Evolutionary conservation across 176 grass and related monocot genomes (phyloP).

Genomic region (Thalia dealbata): DNA sequence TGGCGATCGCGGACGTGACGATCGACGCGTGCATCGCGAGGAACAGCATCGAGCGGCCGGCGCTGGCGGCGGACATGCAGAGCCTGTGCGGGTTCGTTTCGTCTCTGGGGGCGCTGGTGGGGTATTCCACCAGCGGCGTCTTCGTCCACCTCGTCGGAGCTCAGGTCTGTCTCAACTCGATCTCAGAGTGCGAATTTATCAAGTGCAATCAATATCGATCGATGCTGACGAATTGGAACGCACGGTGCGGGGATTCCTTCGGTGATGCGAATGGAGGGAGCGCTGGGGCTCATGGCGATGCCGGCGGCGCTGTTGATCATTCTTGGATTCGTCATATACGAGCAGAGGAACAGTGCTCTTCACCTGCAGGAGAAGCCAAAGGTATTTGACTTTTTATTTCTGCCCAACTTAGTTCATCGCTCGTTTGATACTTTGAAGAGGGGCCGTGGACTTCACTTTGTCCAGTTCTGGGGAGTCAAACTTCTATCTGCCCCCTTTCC

Average conservation of each 20-base stretch:
- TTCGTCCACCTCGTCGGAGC: slow-evolving; percentile 62
- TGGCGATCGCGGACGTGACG: slow-evolving; percentile 76
- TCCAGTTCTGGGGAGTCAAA: background rate
- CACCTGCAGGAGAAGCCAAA: slow-evolving; percentile 40
- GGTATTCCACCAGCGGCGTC: slow-evolving; percentile 66
- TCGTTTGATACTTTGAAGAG: too few relatives aligned
- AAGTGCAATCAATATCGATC: too few relatives aligned
- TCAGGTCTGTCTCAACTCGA: slow-evolving; percentile 32
- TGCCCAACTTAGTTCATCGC: too few relatives aligned
- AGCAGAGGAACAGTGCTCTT: slow-evolving; percentile 44
- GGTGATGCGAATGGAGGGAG: slow-evolving; percentile 39
- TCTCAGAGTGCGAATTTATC: background rate
- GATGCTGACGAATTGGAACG: background rate
- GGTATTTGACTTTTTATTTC: slow-evolving; percentile 19
- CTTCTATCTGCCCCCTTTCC: too few relatives aligned
- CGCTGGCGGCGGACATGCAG: slow-evolving; percentile 77
- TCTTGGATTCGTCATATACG: slow-evolving; percentile 64
- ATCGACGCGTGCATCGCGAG: slow-evolving; percentile 88
- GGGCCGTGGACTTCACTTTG: background rate
- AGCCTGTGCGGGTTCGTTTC: slow-evolving; percentile 63
- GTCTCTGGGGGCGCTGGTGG: slow-evolving; percentile 72
- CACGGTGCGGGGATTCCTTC: background rate
- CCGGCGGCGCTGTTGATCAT: slow-evolving; percentile 45
- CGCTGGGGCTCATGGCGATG: slow-evolving; percentile 62
- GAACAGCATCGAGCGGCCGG: slow-evolving; percentile 80